A percentile compares a stretch with the other conserved stretches of the same genome.
Evolutionary conservation across 805 yeast species (phyloP).

Genomic region (Ogataea ramenticola): DNA sequence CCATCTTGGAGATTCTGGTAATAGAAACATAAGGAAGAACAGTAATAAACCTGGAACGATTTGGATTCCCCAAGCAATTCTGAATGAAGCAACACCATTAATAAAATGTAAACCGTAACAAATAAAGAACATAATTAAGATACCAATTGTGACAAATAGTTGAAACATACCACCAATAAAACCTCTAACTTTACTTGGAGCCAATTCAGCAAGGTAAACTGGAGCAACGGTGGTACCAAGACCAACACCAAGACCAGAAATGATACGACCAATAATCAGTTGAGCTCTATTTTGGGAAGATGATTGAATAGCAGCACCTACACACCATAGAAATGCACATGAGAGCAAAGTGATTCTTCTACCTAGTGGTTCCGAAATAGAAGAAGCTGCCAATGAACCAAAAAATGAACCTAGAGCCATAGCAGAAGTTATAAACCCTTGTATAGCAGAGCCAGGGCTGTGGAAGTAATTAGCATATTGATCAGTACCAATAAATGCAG

Average conservation of each 20-base stretch:
- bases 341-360: slow-evolving; percentile 29
- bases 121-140: slow-evolving; percentile 34
- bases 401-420: slow-evolving; percentile 70
- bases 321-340: slow-evolving; percentile 7
- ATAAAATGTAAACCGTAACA: slow-evolving; percentile 31
- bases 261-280: slow-evolving; percentile 33
- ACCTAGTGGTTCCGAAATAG: slow-evolving; percentile 34
- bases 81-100: slow-evolving; percentile 38
- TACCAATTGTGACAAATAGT: slow-evolving; percentile 46
- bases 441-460: slow-evolving; percentile 43
- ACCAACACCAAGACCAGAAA: slow-evolving; percentile 36
- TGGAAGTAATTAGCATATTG: slow-evolving; percentile 45
- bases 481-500: slow-evolving; percentile 50
- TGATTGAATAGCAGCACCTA: slow-evolving; percentile 47
- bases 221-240: slow-evolving; percentile 37
- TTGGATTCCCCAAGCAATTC: slow-evolving; percentile 43
- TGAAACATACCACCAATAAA: slow-evolving; percentile 51
- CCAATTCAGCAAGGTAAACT: slow-evolving; percentile 36
- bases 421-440: slow-evolving; percentile 65
- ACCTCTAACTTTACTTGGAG: slow-evolving; percentile 53
- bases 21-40: slow-evolving; percentile 20
- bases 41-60: slow-evolving; percentile 37
- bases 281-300: slow-evolving; percentile 24
- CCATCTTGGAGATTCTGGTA: slow-evolving; percentile 34
- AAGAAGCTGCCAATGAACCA: slow-evolving; percentile 56